Base-by-base conservation (phyloP, 2,329 filamentous ascomycete species). In the Penicillium sp. region DNA sequence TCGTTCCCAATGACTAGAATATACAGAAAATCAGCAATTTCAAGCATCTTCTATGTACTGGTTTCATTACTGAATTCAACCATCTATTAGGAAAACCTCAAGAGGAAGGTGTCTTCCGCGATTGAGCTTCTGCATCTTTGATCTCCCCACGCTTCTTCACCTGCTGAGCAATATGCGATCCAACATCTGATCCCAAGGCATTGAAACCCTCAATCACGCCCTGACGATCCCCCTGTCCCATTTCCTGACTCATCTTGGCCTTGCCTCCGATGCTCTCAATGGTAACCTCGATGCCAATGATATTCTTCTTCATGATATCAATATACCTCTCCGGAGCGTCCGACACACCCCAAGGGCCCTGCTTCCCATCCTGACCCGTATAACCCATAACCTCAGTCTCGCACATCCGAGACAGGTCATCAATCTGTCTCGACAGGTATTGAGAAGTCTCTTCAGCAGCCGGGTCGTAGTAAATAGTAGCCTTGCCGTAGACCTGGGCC, bases 241-340 rank as follows among this genome's bases (percentile, higher is more conserved):
- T 72, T 62, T 87, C 84, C 69, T 87, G 84, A 57, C 81, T 85
- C 83, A 86, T 85, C 72, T 87, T 87, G 59, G 80, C 84, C 70
- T 85, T 86, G 8, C 84, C 83, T 45, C 79, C 77, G 28, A 87
- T 64, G 8, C 75, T 64, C 1, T 77, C 74, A 50, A 87, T 77
- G 35, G 70, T 65, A 27, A 87, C 81, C 63, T 86, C 81, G 14
- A 87, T 76, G 0, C 84, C 84, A 28, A 85, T 77, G 36, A 86
- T 84, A 42, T 69, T 76, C 71, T 81, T 85, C 67, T 78, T 79
- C 63, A 85, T 58, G 7, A 85, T 60, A 10, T 81, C 75, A 10
- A 86, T 65, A 65, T 84, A 88, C 0, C 62, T 64, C n/a, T 76
- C 75, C 0, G 85, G 86, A 3, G 84, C 83, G 54, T 88, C 84